phyloP scores from a whole-genome alignment of 345 rosid genomes.

The Eucalyptus paniculata region DNA sequence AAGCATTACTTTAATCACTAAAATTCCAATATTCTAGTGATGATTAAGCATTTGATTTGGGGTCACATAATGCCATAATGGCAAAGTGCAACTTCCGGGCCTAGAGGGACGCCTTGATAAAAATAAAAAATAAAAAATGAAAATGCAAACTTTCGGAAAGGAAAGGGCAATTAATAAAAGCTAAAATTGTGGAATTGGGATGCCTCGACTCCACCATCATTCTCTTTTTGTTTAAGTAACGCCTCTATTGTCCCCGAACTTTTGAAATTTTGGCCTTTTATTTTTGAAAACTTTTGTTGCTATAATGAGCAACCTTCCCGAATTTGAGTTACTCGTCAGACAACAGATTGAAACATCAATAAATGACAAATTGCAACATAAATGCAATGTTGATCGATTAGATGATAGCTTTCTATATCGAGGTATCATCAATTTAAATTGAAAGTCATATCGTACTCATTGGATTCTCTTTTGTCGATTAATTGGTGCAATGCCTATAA shows the following conservation, averaged over 20 bases:
- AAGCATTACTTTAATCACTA: not conserved
- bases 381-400: not conserved
- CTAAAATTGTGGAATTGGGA: not conserved
- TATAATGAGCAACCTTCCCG: accelerated
- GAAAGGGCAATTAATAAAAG: not conserved
- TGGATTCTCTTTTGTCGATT: not conserved
- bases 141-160: not conserved
- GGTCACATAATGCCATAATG: not conserved
- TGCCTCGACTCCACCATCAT: not conserved
- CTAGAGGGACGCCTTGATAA: not conserved
- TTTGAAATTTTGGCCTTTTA: not conserved
- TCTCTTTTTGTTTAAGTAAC: not conserved
- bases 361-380: not conserved
- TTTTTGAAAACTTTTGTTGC: accelerated
- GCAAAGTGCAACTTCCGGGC: not conserved
- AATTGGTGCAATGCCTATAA: not conserved
- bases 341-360: not conserved
- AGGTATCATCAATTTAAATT: not conserved
- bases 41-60: not conserved
- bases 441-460: accelerated
- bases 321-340: not conserved
- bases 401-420: not conserved
- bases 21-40: not conserved
- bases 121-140: too few species aligned
- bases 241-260: not conserved